Conservation (phyloP, 768 basidiomycete genomes). For the Lentinula aciculospora region DNA sequence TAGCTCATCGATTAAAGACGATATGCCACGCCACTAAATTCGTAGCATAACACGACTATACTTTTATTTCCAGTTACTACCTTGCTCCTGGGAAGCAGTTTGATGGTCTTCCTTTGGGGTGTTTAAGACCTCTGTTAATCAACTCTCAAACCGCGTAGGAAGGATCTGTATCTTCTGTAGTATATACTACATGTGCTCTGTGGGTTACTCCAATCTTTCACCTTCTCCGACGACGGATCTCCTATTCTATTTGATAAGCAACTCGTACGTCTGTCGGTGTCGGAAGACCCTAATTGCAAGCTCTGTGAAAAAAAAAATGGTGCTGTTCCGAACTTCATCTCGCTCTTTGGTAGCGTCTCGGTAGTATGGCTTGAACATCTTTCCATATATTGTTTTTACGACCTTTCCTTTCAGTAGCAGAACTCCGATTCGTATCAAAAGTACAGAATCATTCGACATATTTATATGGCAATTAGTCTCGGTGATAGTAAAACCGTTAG, state of each 20-base stretch:
- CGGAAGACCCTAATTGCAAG: background rate
- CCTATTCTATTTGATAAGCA: background rate
- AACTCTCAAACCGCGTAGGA: background rate
- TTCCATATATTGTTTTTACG: no score
- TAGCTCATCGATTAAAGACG: no score
- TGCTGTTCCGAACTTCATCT: no score
- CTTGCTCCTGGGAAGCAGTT: background rate
- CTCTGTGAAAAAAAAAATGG: no score
- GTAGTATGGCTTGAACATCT: no score
- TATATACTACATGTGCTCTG: background rate
- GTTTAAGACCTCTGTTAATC: background rate
- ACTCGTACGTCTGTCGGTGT: background rate
- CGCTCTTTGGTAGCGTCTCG: no score
- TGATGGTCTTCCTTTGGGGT: background rate
- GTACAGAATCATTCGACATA: no score
- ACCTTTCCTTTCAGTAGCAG: no score
- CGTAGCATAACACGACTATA: background rate
- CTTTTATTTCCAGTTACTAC: background rate
- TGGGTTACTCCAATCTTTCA: background rate
- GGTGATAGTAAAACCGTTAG: background rate
- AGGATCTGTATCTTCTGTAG: background rate
- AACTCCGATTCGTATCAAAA: no score
- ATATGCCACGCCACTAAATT: background rate
- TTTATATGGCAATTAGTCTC: no score
- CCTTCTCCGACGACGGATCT: background rate